phyloP scores from a whole-genome alignment of 2,329 filamentous ascomycete genomes.

The Verticillium alfalfae region DNA sequence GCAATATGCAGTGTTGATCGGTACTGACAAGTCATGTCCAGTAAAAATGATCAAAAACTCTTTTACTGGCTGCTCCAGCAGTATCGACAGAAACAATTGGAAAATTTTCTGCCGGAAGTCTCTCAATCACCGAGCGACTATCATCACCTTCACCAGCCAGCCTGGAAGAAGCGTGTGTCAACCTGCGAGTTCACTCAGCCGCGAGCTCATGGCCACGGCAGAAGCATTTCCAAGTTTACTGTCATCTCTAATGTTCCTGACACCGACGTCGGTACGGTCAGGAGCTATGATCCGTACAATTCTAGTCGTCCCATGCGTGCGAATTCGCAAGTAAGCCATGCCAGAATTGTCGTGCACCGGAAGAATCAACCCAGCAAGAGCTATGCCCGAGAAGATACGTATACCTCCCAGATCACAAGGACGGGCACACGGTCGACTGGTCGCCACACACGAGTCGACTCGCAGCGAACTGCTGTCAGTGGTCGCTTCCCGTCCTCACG shows the following conservation, averaged over 20 bases:
- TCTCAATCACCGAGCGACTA: slow-evolving; percentile 88
- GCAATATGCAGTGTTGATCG: neutral
- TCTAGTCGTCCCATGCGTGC: slow-evolving; percentile 49
- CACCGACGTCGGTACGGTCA: slow-evolving; percentile 39
- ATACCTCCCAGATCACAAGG: slow-evolving; percentile 20
- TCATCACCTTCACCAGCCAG: slow-evolving; percentile 64
- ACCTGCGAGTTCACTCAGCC: slow-evolving; percentile 53
- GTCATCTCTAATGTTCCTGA: slow-evolving; percentile 59
- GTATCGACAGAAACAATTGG: slow-evolving; percentile 77
- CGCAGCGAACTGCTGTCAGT: slow-evolving; percentile 22
- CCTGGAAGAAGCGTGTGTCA: slow-evolving; percentile 55
- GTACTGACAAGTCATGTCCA: slow-evolving; percentile 24
- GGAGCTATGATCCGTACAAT: slow-evolving; percentile 82
- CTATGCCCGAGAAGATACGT: slow-evolving; percentile 14
- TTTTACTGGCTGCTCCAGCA: slow-evolving; percentile 83
- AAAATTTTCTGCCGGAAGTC: slow-evolving; percentile 78
- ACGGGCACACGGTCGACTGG: slow-evolving; percentile 26
- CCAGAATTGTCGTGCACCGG: slow-evolving; percentile 65
- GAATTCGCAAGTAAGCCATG: slow-evolving; percentile 49
- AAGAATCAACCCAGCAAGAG: slow-evolving; percentile 25
- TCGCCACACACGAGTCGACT: slow-evolving; percentile 18
- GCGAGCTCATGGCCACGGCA: slow-evolving; percentile 39
- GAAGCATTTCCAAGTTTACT: slow-evolving; percentile 56
- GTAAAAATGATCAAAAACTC: slow-evolving; percentile 82
- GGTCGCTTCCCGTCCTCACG: slow-evolving; percentile 25